These are phyloP conservation scores for Peziza echinospora DNA, from an alignment of 495 filamentous ascomycete species.

Conservation along the genomic window DNA sequence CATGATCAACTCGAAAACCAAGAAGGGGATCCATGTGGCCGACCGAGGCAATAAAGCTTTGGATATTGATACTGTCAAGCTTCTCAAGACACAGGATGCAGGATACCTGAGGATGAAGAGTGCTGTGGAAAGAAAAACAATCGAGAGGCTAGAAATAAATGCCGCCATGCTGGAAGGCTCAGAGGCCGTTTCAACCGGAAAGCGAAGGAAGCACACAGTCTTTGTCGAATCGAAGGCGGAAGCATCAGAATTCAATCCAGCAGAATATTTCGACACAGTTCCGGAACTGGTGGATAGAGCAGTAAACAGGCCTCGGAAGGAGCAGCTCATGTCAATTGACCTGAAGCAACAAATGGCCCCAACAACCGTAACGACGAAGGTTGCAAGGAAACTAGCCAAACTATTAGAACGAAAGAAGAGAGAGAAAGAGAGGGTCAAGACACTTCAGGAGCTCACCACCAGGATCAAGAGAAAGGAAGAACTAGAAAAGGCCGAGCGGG, in stretches of 20 bases:
- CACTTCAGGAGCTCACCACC: conserved; percentile 34
- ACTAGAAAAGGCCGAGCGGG: conserved; percentile 47
- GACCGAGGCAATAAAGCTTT: conserved; percentile 24
- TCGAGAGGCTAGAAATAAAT: conserved; percentile 36
- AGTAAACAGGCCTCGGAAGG: conserved; percentile 17
- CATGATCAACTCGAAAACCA: conserved; percentile 44
- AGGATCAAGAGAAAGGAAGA: conserved; percentile 48
- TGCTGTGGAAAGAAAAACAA: conserved; percentile 35
- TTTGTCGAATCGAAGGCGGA: conserved; percentile 35
- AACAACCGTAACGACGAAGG: conserved; percentile 5
- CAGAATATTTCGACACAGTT: conserved; percentile 21
- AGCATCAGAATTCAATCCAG: conserved; percentile 24
- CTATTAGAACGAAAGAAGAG: conserved; percentile 29
- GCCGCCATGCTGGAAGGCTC: conserved; percentile 21
- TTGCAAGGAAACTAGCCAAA: conserved; percentile 9
- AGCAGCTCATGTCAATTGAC: conserved; percentile 10
- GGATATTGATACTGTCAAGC: conserved; percentile 47
- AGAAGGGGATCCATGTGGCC: conserved; percentile 27
- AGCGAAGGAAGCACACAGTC: conserved; percentile 26
- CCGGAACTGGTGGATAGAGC: conserved; percentile 16
- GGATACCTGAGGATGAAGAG: conserved; percentile 58
- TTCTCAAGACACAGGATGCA: conserved; percentile 94
- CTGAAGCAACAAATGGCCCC: conserved; percentile 7
- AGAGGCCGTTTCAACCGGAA: conserved; percentile 9
- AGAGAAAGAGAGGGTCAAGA: conserved; percentile 29